Conservation (phyloP, 164 flowering plant genomes). For the Aristolochia fimbriata region DNA sequence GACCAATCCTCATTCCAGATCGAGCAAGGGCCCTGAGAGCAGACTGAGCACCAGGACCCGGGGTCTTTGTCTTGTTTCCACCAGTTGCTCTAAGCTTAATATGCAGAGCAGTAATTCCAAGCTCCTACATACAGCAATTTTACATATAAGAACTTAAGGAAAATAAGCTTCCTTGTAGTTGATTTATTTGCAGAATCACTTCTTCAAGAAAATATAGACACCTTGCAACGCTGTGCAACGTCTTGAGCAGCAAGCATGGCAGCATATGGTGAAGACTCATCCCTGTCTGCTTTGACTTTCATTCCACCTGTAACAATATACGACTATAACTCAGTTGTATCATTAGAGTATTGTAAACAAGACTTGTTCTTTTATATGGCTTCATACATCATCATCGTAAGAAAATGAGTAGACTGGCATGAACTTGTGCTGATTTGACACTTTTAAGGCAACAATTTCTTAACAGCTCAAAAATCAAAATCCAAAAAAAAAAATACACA, state of each 20-base stretch:
- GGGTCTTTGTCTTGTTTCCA: slow-evolving; percentile 75
- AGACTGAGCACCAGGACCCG: slow-evolving; percentile 81
- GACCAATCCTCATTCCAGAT: slow-evolving; percentile 52
- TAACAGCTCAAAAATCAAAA: too few species aligned
- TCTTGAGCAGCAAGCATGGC: slow-evolving; percentile 81
- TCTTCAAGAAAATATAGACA: not conserved
- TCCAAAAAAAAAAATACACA: too few species aligned
- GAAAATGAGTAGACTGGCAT: too few species aligned
- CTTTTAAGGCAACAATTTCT: too few species aligned
- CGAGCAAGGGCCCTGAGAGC: slow-evolving; percentile 69
- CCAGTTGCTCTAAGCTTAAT: slow-evolving; percentile 75
- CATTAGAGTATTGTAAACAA: not conserved
- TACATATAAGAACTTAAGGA: too few species aligned
- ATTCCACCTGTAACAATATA: slow-evolving; percentile 39
- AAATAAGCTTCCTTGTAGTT: too few species aligned
- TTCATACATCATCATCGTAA: too few species aligned
- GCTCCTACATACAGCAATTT: slow-evolving; percentile 28
- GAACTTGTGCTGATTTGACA: too few species aligned
- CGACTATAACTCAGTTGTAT: not conserved
- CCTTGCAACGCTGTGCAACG: slow-evolving; percentile 67
- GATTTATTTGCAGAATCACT: too few species aligned
- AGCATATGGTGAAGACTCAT: slow-evolving; percentile 72
- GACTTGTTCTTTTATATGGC: not conserved
- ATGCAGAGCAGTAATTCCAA: slow-evolving; percentile 60
- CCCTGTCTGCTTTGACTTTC: slow-evolving; percentile 71